Evolutionary conservation across 345 rosid species (phyloP).

Genomic region (Dovyalis caffra): DNA sequence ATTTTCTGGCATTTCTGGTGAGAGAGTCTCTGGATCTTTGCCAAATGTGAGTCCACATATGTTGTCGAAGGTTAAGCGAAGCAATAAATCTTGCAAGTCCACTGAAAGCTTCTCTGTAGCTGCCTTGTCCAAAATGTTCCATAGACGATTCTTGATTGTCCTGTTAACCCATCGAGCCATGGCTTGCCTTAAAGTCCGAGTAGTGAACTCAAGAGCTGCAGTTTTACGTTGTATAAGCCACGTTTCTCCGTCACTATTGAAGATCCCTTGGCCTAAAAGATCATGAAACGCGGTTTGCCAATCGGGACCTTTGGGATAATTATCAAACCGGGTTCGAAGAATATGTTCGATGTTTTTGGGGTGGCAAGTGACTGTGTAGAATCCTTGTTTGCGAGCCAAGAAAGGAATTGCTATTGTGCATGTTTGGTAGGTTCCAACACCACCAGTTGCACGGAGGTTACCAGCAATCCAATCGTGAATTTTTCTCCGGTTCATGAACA

Average conservation of each 20-base stretch:
- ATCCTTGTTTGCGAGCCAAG: constrained; percentile 67
- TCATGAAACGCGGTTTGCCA: constrained; percentile 86
- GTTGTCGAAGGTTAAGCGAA: constrained; percentile 88
- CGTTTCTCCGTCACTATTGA: constrained; percentile 86
- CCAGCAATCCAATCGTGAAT: constrained; percentile 80
- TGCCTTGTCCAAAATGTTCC: constrained; percentile 67
- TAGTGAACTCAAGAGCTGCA: constrained; percentile 90
- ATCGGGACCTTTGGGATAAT: constrained; percentile 84
- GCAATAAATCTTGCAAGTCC: constrained; percentile 80
- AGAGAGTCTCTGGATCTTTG: constrained; percentile 76
- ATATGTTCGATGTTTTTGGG: constrained; percentile 87
- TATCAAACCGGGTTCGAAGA: constrained; percentile 74
- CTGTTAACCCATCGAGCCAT: constrained; percentile 95
- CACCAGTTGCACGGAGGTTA: constrained; percentile 69
- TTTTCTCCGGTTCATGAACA: constrained; percentile 51
- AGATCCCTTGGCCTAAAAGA: constrained; percentile 82
- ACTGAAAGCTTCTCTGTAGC: constrained; percentile 39
- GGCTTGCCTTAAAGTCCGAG: constrained; percentile 80
- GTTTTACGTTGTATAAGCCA: constrained; percentile 93
- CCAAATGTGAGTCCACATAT: constrained; percentile 91
- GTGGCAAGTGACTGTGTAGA: constrained; percentile 81
- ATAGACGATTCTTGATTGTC: constrained; percentile 74
- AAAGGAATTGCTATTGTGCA: constrained; percentile 70
- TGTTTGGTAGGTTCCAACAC: constrained; percentile 72
- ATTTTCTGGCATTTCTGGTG: constrained; percentile 68